Conservation (phyloP, 768 basidiomycete species). For the Candolleomyces efflorescens region DNA sequence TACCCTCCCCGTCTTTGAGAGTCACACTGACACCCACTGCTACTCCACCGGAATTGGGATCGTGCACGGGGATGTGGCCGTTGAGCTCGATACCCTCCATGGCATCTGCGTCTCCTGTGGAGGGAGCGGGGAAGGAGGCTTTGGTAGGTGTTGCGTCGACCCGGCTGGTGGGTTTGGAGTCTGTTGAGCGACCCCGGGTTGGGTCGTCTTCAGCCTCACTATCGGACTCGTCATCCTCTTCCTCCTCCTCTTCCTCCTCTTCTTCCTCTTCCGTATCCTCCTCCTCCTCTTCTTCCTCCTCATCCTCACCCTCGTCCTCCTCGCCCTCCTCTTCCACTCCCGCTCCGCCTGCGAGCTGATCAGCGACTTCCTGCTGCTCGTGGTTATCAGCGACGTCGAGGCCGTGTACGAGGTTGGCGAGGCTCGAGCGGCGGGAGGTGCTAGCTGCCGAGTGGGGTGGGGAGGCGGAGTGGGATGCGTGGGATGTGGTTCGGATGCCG, state of each 20-base stretch:
- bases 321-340: conserved; percentile 14
- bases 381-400: conserved; percentile 4
- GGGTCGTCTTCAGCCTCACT: background rate
- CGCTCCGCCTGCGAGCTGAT: conserved; percentile 11
- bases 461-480: background rate
- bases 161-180: background rate
- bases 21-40: no score
- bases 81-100: conserved; percentile 1
- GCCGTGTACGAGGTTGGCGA: conserved; percentile 7
- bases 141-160: background rate
- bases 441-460: background rate
- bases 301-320: background rate
- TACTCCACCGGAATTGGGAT: conserved; percentile 8
- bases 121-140: background rate
- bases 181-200: background rate
- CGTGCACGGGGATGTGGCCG: conserved; percentile 8
- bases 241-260: conserved; percentile 3
- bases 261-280: background rate
- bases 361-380: conserved; percentile 14
- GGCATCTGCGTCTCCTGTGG: no score
- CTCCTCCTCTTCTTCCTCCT: background rate
- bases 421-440: background rate
- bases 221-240: background rate
- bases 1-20: background rate
- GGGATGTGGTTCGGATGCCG: background rate